Evolutionary conservation across 768 basidiomycete genomes (phyloP).

Genomic region (Chiua virens): DNA sequence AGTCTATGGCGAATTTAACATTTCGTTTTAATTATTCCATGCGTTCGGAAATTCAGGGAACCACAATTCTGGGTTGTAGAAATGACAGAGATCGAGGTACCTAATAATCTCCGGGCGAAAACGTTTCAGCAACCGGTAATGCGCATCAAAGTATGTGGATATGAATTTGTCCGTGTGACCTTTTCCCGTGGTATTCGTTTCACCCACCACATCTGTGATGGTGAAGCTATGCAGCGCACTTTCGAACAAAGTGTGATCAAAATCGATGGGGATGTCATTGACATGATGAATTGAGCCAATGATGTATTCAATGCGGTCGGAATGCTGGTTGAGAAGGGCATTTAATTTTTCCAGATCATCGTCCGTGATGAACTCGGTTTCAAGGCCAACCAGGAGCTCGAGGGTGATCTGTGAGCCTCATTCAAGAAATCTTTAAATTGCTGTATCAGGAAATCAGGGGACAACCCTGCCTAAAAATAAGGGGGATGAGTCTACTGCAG

Average conservation of each 20-base stretch:
- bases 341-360: constrained; percentile 62
- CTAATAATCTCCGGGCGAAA: constrained; percentile 89
- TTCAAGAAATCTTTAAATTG: constrained; percentile 75
- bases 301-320: constrained; percentile 72
- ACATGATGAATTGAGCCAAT: constrained; percentile 96
- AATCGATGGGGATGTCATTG: constrained; percentile 86
- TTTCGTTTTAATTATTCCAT: constrained; percentile 72
- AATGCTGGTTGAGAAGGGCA: constrained; percentile 47
- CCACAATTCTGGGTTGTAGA: constrained; percentile 68
- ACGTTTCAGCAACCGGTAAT: constrained; percentile 65
- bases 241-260: constrained; percentile 73
- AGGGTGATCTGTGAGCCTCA: constrained; percentile 81
- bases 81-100: constrained; percentile 89
- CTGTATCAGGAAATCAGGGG: constrained; percentile 47
- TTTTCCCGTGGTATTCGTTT: constrained; percentile 22
- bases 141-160: constrained; percentile 80
- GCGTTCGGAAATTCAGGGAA: constrained; percentile 58
- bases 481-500: constrained; percentile 14
- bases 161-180: constrained; percentile 48
- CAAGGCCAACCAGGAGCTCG: constrained; percentile 89
- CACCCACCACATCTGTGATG: constrained; percentile 29
- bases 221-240: constrained; percentile 50
- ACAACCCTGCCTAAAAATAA: constrained; percentile 50
- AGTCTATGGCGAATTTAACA: constrained; percentile 63
- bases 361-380: constrained; percentile 85